Base-by-base conservation (phyloP, 2,329 filamentous ascomycete genomes). In the Phialophora tarda region DNA sequence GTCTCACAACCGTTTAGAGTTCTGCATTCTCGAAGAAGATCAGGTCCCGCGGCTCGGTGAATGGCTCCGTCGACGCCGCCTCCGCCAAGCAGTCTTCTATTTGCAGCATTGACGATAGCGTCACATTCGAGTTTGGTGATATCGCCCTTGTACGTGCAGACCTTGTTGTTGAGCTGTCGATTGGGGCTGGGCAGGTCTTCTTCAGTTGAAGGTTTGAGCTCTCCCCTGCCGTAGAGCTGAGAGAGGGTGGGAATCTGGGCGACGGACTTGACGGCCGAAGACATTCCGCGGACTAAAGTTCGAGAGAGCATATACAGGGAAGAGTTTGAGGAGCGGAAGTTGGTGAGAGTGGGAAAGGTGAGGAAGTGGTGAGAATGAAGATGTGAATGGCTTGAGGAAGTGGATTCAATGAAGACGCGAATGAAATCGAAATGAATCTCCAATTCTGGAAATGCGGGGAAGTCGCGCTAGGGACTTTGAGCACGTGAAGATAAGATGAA, bases 41-140 rank as follows among this genome's bases (percentile, higher is more conserved):
- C 77, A 0, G 80, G 85, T 0, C 95, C 95, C 0, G 95, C 94
- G 48, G 90, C 92, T 32, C 84, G 79, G 77, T 98, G 95, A 73
- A 98, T 97, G 30, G 93, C 91, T 48, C 90, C 91, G 74, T 93
- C 90, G 17, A 98, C 93, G 41, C 95, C 95, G n/a, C 93, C 92
- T 61, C 95, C 95, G 62, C 93, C 93, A 0, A 91, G 83, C 0
- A 98, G 86, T 1, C 84, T 85, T 10, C 79, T 80, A 77, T 98
- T 98, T 53, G 95, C 94, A 0, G 95, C 94, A 77, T 98, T 98
- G 77, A 98, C 93, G 72, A 97, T 95, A 70, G 90, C 90, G 74
- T 93, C 91, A 54, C 93, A 84, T 34, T 84, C 77, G 3, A 98
- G 86, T 14, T 83, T 88, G 14, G 93, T 97, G 77, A 98, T 96